A percentile compares a stretch with the other conserved stretches of the same genome.
These are phyloP conservation scores for Loxodes magnus DNA, from an alignment of 73 alveolate genomes.

Conservation along the genomic window DNA sequence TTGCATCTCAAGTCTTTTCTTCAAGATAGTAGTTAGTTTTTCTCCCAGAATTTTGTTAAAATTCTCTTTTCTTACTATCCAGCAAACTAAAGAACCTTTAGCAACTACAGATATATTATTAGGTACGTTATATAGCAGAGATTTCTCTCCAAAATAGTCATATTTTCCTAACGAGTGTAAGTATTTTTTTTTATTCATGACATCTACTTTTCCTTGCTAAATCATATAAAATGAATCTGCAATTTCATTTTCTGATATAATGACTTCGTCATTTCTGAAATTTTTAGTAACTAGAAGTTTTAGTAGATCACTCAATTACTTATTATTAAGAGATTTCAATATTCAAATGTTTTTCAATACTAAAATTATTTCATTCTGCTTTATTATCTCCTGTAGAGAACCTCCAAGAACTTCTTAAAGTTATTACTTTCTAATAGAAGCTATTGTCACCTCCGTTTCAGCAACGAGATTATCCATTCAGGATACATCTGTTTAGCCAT, in stretches of 20 bases:
- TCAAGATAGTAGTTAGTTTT: conserved; percentile 40
- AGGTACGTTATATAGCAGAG: conserved; percentile 45
- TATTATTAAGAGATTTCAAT: conserved; percentile 19
- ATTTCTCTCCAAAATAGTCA: conserved; percentile 71
- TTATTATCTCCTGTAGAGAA: not conserved
- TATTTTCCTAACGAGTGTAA: conserved; percentile 46
- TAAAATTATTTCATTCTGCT: conserved; percentile 13
- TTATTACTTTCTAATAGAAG: not conserved
- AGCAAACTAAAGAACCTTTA: conserved; percentile 25
- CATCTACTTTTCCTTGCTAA: conserved; percentile 49
- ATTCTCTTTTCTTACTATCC: conserved; percentile 46
- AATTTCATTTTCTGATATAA: conserved; percentile 36
- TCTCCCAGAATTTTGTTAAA: conserved; percentile 43
- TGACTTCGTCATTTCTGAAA: conserved; percentile 15
- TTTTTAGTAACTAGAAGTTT: conserved; percentile 20
- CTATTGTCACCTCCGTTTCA: not conserved
- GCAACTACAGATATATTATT: conserved; percentile 52
- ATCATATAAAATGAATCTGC: conserved; percentile 47
- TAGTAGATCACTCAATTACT: conserved; percentile 28
- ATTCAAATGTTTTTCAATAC: conserved; percentile 8
- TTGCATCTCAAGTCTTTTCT: conserved; percentile 36
- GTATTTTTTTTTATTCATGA: conserved; percentile 18
- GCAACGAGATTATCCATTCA: not conserved
- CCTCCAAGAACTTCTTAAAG: conserved; percentile 22
- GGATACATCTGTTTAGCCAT: not conserved